These are phyloP conservation scores for Colletotrichum chlorophyti DNA, from an alignment of 2,329 filamentous ascomycete species.

Conservation along the genomic window DNA sequence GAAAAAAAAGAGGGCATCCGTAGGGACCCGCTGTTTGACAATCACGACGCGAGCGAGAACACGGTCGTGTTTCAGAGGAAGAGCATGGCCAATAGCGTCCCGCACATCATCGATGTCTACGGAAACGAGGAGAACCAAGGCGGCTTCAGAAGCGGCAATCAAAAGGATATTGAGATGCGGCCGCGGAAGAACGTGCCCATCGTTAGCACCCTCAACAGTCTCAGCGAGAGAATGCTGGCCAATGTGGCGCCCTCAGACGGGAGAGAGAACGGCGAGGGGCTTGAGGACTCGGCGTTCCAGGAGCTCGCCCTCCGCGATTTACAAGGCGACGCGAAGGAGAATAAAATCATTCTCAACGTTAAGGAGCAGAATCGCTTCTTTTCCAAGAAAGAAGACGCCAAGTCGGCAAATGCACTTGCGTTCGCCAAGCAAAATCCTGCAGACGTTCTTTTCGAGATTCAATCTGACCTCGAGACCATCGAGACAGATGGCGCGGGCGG, in stretches of 20 bases:
- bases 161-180: conserved; percentile 89
- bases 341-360: conserved; percentile 83
- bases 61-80: conserved; percentile 58
- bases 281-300: conserved; percentile 77
- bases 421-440: conserved; percentile 75
- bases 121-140: conserved; percentile 96
- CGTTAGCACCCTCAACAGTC: conserved; percentile 84
- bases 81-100: conserved; percentile 71
- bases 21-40: conserved; percentile 79
- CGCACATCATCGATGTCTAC: conserved; percentile 89
- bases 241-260: conserved; percentile 83
- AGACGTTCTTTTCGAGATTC: conserved; percentile 70
- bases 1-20: conserved; percentile 64
- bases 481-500: conserved; percentile 55
- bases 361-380: conserved; percentile 88
- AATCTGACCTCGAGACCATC: conserved; percentile 64
- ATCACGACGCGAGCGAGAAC: conserved; percentile 80
- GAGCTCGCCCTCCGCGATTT: conserved; percentile 83
- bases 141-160: conserved; percentile 80
- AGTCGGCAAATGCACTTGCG: conserved; percentile 51
- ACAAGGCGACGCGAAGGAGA: conserved; percentile 74
- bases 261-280: conserved; percentile 63
- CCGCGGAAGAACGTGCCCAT: conserved; percentile 84
- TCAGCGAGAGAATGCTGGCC: conserved; percentile 93
- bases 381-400: conserved; percentile 60